phyloP scores from a whole-genome alignment of 2,329 filamentous ascomycete species.

The Trichoderma pleuroti region DNA sequence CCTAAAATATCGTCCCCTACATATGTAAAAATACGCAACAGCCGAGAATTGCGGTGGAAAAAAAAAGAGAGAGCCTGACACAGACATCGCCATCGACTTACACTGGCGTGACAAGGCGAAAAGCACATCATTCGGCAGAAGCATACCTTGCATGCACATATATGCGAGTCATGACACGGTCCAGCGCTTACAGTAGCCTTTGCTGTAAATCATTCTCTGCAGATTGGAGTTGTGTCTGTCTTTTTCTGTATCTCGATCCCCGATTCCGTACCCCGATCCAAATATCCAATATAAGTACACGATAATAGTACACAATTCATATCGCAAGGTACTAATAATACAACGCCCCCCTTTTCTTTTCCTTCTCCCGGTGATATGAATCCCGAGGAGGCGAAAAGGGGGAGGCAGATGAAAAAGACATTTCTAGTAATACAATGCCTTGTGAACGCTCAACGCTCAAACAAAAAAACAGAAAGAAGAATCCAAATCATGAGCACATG shows the following conservation, averaged over 20 bases:
- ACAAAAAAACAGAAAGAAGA: background rate
- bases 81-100: background rate
- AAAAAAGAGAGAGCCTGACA: background rate
- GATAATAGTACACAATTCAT: background rate
- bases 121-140: background rate
- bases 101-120: background rate
- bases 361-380: background rate
- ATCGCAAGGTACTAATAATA: background rate
- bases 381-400: background rate
- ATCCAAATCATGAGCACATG: background rate
- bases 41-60: constrained; percentile 1
- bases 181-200: background rate
- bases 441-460: constrained; percentile 17
- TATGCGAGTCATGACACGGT: background rate
- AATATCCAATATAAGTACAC: background rate
- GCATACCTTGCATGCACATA: background rate
- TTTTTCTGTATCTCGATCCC: background rate
- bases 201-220: constrained; percentile 4
- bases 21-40: background rate
- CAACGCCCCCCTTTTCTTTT: background rate
- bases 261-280: background rate
- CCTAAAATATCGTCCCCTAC: constrained; percentile 1
- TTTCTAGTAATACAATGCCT: constrained; percentile 14
- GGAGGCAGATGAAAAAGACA: constrained; percentile 3
- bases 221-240: constrained; percentile 14